Evolutionary conservation across 805 yeast species (phyloP).

Genomic region (Zygosaccharomyces kombuchaensis): DNA sequence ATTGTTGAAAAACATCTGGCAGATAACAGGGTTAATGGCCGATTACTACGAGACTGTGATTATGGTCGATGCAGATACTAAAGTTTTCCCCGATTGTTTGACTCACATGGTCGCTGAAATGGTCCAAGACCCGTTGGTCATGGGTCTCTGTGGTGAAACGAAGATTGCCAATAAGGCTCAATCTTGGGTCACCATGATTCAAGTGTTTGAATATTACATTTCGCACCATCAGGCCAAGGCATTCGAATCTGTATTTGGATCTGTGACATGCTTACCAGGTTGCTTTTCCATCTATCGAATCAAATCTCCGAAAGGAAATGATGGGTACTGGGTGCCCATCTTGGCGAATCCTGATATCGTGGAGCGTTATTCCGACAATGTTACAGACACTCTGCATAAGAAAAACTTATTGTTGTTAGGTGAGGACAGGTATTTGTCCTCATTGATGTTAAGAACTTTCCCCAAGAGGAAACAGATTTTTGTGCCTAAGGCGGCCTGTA

Average conservation of each 20-base stretch:
- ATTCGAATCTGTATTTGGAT: constrained; percentile 90
- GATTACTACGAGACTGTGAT: constrained; percentile 74
- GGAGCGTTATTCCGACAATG: constrained; percentile 84
- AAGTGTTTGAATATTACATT: constrained; percentile 88
- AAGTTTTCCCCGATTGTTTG: constrained; percentile 78
- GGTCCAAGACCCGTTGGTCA: constrained; percentile 78
- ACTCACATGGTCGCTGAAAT: constrained; percentile 88
- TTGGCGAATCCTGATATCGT: constrained; percentile 91
- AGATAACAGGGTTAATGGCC: constrained; percentile 79
- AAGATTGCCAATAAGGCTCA: constrained; percentile 78
- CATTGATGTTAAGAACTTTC: constrained; percentile 82
- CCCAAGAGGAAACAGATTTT: constrained; percentile 86
- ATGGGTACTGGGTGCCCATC: constrained; percentile 89
- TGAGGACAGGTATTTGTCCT: constrained; percentile 82
- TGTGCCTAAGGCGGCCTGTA: constrained; percentile 87
- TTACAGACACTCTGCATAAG: constrained; percentile 74
- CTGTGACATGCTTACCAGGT: constrained; percentile 94
- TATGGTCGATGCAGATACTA: constrained; percentile 95
- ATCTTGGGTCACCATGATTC: constrained; percentile 90
- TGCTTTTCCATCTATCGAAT: constrained; percentile 91
- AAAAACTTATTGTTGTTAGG: constrained; percentile 83
- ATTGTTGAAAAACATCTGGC: constrained; percentile 69
- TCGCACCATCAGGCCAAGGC: constrained; percentile 95
- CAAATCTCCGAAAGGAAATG: constrained; percentile 77
- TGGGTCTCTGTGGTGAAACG: constrained; percentile 96